Conservation (phyloP, 2,329 filamentous ascomycete species). For the Pleoardoris graminearum region DNA sequence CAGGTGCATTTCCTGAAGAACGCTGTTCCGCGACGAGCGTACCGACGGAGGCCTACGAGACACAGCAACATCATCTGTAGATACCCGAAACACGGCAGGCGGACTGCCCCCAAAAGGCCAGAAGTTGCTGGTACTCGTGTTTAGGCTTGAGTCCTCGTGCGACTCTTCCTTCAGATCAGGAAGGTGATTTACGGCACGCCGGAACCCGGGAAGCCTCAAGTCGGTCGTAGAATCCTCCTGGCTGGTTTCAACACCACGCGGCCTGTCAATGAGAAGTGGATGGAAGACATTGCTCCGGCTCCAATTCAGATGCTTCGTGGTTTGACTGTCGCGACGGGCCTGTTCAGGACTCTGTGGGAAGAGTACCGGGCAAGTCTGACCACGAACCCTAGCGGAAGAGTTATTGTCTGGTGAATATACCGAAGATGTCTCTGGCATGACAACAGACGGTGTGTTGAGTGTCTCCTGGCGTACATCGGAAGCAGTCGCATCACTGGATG, state of each 20-base stretch:
- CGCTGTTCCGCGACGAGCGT: constrained; percentile 23
- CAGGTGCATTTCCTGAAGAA: constrained; percentile 39
- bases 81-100: constrained; percentile 21
- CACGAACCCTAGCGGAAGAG: constrained; percentile 17
- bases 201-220: constrained; percentile 25
- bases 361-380: constrained; percentile 19
- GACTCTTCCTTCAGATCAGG: constrained; percentile 55
- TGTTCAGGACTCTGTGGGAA: constrained; percentile 15
- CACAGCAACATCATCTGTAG: constrained; percentile 23
- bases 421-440: constrained; percentile 24
- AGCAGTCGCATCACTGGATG: constrained; percentile 2
- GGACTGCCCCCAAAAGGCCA: constrained; percentile 21
- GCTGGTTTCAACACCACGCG: constrained; percentile 12
- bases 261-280: constrained; percentile 15
- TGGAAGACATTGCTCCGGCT: constrained; percentile 19
- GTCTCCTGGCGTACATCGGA: constrained; percentile 16
- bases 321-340: constrained; percentile 36
- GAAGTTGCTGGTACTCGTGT: constrained; percentile 41
- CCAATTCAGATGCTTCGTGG: constrained; percentile 43
- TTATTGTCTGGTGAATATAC: constrained; percentile 30
- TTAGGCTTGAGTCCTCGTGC: constrained; percentile 51
- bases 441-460: constrained; percentile 18
- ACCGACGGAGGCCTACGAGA: constrained; percentile 26
- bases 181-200: constrained; percentile 43
- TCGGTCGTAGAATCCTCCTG: constrained; percentile 40